Evolutionary conservation across 2,329 filamentous ascomycete species (phyloP).

Genomic region (Ceratocystis colombiana): DNA sequence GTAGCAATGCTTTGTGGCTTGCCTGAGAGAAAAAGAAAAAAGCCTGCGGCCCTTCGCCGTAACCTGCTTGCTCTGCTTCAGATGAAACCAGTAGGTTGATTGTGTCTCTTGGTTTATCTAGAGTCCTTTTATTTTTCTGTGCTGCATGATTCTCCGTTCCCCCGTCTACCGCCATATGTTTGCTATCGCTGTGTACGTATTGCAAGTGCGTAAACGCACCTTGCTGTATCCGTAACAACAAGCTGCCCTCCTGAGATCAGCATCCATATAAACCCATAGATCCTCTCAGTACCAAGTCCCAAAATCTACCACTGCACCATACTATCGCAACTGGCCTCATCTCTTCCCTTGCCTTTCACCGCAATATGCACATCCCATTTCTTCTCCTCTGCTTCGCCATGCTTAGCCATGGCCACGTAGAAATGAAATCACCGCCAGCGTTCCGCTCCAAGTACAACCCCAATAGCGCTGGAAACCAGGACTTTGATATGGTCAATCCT

Average conservation of each 20-base stretch:
- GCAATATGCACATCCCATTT: constrained; percentile 14
- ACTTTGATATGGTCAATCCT: constrained; percentile 48
- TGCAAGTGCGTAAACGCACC: background rate
- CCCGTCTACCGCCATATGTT: background rate
- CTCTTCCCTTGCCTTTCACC: background rate
- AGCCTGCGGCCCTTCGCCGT: background rate
- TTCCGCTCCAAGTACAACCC: constrained; percentile 31
- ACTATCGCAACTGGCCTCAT: background rate
- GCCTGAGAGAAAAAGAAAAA: too few relatives aligned
- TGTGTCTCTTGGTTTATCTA: background rate
- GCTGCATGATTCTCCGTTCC: background rate
- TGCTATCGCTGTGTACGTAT: background rate
- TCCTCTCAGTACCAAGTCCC: background rate
- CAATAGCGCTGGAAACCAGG: constrained; percentile 34
- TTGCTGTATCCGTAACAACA: constrained; percentile 4
- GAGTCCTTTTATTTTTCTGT: background rate
- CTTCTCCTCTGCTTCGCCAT: constrained; percentile 23
- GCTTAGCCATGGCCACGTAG: constrained; percentile 30
- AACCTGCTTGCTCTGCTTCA: background rate
- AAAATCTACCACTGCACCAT: background rate
- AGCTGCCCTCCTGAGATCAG: background rate
- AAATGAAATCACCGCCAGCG: constrained; percentile 30
- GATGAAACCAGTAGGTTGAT: constrained; percentile 1
- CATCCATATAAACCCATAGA: background rate
- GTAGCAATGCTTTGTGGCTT: too few relatives aligned